phyloP scores from a whole-genome alignment of 805 yeast species.

The Zygosaccharomyces rouxii region DNA sequence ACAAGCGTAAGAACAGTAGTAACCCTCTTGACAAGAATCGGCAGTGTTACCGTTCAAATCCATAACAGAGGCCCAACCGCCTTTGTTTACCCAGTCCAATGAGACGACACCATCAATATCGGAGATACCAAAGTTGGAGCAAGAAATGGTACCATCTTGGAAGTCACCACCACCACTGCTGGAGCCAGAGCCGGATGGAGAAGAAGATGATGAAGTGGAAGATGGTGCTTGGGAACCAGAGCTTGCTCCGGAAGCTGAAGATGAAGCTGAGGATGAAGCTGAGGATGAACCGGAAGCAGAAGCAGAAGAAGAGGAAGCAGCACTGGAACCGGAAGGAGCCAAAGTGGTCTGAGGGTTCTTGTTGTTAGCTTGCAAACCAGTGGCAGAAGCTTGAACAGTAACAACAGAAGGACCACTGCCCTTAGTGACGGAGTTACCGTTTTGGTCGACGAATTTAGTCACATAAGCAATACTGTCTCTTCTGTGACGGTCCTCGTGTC shows the following conservation, averaged over 20 bases:
- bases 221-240: conserved; percentile 7
- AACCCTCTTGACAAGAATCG: conserved; percentile 58
- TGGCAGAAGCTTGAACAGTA: not conserved
- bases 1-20: conserved; percentile 74
- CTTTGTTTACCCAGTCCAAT: conserved; percentile 49
- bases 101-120: conserved; percentile 64
- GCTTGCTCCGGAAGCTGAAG: not conserved
- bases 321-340: conserved; percentile 19
- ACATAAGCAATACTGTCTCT: conserved; percentile 33
- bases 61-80: conserved; percentile 50
- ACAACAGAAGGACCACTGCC: not conserved
- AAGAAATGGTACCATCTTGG: conserved; percentile 62
- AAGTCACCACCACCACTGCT: conserved; percentile 50
- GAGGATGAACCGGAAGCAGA: conserved; percentile 11
- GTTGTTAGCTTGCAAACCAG: conserved; percentile 9
- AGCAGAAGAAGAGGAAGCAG: conserved; percentile 10
- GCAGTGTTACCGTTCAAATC: conserved; percentile 62
- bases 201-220: conserved; percentile 18
- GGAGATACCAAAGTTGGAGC: conserved; percentile 54
- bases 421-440: conserved; percentile 24
- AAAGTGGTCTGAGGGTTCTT: conserved; percentile 14
- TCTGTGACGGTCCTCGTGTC: conserved; percentile 23
- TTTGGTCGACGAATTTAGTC: conserved; percentile 31
- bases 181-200: conserved; percentile 29
- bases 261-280: conserved; percentile 7